These are phyloP conservation scores for Periconia sp. DNA, from an alignment of 2,329 filamentous ascomycete genomes.

Conservation along the genomic window DNA sequence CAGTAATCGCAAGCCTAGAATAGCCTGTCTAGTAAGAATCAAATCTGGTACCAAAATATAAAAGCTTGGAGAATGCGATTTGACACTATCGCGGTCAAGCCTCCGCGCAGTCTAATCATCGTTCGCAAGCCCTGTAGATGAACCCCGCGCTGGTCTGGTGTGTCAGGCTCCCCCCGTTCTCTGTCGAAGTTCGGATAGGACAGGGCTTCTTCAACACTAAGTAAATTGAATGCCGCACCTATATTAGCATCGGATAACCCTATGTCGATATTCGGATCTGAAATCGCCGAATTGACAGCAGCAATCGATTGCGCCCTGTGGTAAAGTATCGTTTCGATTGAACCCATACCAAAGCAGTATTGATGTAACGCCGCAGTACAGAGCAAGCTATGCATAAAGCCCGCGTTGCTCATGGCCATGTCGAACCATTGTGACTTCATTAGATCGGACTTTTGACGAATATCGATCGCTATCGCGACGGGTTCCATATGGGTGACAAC, in stretches of 20 bases:
- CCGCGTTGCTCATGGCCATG: conserved; percentile 39
- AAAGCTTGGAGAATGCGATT: conserved; percentile 48
- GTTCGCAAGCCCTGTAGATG: conserved; percentile 40
- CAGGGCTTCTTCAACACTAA: conserved; percentile 45
- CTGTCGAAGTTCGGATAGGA: conserved; percentile 27
- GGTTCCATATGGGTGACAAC: conserved; percentile 45
- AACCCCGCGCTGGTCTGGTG: conserved; percentile 38
- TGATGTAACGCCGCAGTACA: conserved; percentile 44
- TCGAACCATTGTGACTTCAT: conserved; percentile 46
- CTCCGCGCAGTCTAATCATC: conserved; percentile 45
- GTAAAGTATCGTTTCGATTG: conserved; percentile 36
- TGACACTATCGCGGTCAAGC: conserved; percentile 37
- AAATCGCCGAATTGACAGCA: conserved; percentile 40
- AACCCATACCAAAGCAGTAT: conserved; percentile 39
- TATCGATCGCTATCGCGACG: conserved; percentile 44
- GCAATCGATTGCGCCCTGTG: conserved; percentile 42
- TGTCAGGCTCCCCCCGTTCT: conserved; percentile 27
- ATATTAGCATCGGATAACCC: conserved; percentile 46
- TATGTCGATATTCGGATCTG: conserved; percentile 27
- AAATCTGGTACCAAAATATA: conserved; percentile 47
- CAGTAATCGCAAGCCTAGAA: no score
- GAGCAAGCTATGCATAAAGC: conserved; percentile 49
- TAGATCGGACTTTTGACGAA: conserved; percentile 39
- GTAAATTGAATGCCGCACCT: conserved; percentile 46
- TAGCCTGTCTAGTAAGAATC: no score